Base-by-base conservation (phyloP, 1,284 basidiomycete genomes). In the Tremellales sp. region DNA sequence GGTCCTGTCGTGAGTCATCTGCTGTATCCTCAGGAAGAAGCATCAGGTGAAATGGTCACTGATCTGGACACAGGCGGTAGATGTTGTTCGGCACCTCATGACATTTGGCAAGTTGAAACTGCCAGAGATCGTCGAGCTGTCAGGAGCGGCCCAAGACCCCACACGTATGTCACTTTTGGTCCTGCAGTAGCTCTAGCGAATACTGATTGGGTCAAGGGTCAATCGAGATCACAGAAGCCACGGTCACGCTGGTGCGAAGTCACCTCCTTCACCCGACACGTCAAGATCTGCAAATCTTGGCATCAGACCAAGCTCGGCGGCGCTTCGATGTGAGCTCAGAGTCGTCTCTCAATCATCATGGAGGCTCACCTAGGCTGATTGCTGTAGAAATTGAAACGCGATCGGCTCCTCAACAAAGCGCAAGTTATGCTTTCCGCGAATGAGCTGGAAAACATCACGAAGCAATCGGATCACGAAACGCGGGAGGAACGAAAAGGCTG, bases 21-120 rank as follows among this genome's bases (percentile, higher is more conserved):
- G 19, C 36, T 39, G 29, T 33, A n/a, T n/a, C n/a, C n/a, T n/a
- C n/a, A n/a, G n/a, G n/a, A n/a, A n/a, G 29, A 33, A n/a, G 29
- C 29, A 10, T n/a, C n/a, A 10, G 29, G 8, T n/a, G 29, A n/a
- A n/a, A 8, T 39, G 11, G 19, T 19, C 10, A 39, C 13, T 39
- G 36, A 39, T 13, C 36, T 39, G 36, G 19, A 7, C 11, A 21
- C 53, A 91, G 88, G 87, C 81, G 4, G 80, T 82, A 40, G 81
- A 85, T 48, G 82, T 93, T 51, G 77, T 93, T 15, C 82, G 84
- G 57, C 74, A 84, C 25, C 76, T 96, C 33, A 76, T 94, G 46
- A 82, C 90, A 62, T 86, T 90, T 64, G 92, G 92, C 37, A 93
- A 93, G 71, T 80, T 96, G 58, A 82, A 83, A 45, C 80, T 84